Evolutionary conservation across 805 yeast genomes (phyloP).

Genomic region (Kodamaea nitidulidarum): DNA sequence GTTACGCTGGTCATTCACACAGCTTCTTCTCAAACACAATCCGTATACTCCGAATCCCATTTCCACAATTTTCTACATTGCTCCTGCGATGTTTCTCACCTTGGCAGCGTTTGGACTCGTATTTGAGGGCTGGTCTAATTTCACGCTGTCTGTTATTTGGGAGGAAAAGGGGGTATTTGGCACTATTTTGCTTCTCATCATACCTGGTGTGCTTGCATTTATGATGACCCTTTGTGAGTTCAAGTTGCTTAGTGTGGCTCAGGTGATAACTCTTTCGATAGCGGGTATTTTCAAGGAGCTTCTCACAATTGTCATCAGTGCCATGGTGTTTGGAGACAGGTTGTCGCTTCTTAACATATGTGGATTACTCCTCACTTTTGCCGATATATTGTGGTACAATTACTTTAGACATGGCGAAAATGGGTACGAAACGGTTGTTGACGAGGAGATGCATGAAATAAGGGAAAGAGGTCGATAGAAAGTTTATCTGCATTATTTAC

Average conservation of each 20-base stretch:
- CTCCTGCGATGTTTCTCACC: conserved; percentile 76
- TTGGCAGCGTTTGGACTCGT: conserved; percentile 59
- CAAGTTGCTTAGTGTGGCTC: conserved; percentile 73
- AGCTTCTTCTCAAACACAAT: conserved; percentile 63
- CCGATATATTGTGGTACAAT: conserved; percentile 83
- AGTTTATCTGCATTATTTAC: too few relatives aligned
- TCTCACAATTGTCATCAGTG: conserved; percentile 70
- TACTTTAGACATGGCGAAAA: conserved; percentile 46
- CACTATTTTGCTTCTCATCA: conserved; percentile 56
- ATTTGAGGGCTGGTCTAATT: conserved; percentile 63
- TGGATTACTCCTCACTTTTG: conserved; percentile 71
- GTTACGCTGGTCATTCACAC: conserved; percentile 92
- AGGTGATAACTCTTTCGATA: conserved; percentile 79
- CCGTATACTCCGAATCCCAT: conserved; percentile 69
- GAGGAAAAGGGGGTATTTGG: conserved; percentile 47
- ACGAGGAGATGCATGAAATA: conserved; percentile 4
- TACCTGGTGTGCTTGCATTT: conserved; percentile 87
- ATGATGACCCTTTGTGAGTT: conserved; percentile 88
- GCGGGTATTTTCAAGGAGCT: conserved; percentile 94
- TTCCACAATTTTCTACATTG: conserved; percentile 73
- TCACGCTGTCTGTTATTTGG: conserved; percentile 62
- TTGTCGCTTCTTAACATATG: conserved; percentile 62
- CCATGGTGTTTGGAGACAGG: conserved; percentile 68
- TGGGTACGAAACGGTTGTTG: conserved; percentile 5
- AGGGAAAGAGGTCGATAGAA: conserved; percentile 3